Evolutionary conservation across 495 filamentous ascomycete genomes (phyloP).

Genomic region (Neurospora sp.): DNA sequence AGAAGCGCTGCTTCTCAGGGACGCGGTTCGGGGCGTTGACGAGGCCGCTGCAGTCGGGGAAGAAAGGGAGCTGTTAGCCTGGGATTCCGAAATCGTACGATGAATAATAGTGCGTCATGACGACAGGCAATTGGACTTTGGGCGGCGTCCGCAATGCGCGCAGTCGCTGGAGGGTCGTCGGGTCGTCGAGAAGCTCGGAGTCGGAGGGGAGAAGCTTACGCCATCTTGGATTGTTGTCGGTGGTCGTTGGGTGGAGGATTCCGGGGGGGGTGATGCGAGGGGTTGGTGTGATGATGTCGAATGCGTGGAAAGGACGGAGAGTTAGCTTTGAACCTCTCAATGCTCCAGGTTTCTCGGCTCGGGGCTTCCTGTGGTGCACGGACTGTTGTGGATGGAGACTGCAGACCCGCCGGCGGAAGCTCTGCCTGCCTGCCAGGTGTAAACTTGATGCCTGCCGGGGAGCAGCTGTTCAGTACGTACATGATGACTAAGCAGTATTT

Average conservation of each 20-base stretch:
- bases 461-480: background rate
- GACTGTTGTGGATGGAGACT: background rate
- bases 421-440: background rate
- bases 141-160: background rate
- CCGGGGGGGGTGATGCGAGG: background rate
- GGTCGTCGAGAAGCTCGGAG: background rate
- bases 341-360: background rate
- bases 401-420: background rate
- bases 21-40: conserved; percentile 81
- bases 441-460: background rate
- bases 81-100: conserved; percentile 13
- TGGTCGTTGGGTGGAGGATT: background rate
- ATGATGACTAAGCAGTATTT: background rate
- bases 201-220: conserved; percentile 2
- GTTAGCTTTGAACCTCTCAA: background rate
- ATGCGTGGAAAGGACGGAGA: background rate
- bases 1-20: conserved; percentile 69
- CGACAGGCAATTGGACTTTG: background rate
- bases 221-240: conserved; percentile 2
- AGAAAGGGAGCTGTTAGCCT: conserved; percentile 8
- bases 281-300: background rate
- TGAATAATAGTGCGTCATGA: background rate
- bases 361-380: background rate
- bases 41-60: conserved; percentile 34
- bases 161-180: background rate